phyloP scores from a whole-genome alignment of 176 grass and related monocot species.

The Carex pumila region DNA sequence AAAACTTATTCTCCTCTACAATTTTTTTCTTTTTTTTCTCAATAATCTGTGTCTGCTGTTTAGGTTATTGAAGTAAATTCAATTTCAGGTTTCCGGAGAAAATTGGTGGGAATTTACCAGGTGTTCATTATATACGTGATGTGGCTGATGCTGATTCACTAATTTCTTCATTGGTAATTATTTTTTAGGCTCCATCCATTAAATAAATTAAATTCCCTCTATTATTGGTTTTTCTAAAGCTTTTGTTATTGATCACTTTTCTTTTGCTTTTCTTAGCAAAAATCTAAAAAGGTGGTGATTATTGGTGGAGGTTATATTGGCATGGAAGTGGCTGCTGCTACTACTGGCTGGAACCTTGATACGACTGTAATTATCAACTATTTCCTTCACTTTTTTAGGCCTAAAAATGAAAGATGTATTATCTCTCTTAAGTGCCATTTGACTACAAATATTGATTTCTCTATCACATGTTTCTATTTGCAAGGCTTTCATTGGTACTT shows the following conservation, averaged over 20 bases:
- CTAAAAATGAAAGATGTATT: not conserved
- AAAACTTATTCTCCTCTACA: not conserved
- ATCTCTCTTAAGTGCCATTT: not conserved
- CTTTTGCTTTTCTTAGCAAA: slow-evolving; percentile 42
- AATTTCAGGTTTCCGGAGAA: slow-evolving; percentile 71
- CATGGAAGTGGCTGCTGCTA: slow-evolving; percentile 89
- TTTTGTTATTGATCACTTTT: slow-evolving; percentile 20
- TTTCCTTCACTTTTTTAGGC: slow-evolving; percentile 25
- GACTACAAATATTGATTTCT: not conserved
- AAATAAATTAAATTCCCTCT: not conserved
- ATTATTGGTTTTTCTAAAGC: slow-evolving; percentile 2
- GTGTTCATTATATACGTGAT: slow-evolving; percentile 85
- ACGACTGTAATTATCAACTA: slow-evolving; percentile 55
- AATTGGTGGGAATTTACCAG: slow-evolving; percentile 69
- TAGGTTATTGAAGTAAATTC: not conserved
- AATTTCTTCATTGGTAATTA: slow-evolving; percentile 83
- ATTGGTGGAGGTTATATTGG: slow-evolving; percentile 98
- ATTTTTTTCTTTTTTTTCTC: not conserved
- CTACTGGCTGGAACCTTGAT: slow-evolving; percentile 85
- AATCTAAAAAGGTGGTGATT: slow-evolving; percentile 65
- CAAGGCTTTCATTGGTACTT: not conserved
- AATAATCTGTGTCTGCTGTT: slow-evolving; percentile 11
- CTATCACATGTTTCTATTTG: not conserved
- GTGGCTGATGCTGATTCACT: slow-evolving; percentile 88
- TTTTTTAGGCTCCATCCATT: not conserved